phyloP scores from a whole-genome alignment of 2,329 filamentous ascomycete genomes.

The Venturia pyrina region DNA sequence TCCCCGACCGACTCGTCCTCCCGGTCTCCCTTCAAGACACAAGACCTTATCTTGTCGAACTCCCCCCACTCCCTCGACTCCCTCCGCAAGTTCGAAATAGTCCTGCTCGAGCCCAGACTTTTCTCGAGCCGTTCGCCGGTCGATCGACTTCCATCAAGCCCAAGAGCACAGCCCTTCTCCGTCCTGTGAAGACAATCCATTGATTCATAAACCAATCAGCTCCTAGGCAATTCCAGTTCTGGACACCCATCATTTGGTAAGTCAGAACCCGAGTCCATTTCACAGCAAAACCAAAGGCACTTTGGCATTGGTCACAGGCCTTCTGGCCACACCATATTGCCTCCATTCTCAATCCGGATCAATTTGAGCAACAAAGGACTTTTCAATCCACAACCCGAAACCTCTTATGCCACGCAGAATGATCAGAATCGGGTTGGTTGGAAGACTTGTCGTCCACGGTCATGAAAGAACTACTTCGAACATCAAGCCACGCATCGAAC shows the following conservation, averaged over 20 bases:
- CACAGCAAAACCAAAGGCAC: neutral
- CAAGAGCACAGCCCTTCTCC: neutral
- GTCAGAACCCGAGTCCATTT: neutral
- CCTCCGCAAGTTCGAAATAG: neutral
- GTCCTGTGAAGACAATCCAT: neutral
- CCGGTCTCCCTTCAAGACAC: neutral
- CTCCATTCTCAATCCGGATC: neutral
- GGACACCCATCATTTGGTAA: neutral
- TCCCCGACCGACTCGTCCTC: conserved; percentile 1
- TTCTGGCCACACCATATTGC: neutral
- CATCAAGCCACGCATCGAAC: neutral
- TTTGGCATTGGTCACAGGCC: neutral
- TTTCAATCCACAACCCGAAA: no score
- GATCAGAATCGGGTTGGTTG: neutral
- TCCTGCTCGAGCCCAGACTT: neutral
- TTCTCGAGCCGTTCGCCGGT: conserved; percentile 8
- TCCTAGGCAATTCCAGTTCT: neutral
- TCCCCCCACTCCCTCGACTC: neutral
- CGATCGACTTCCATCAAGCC: conserved; percentile 1
- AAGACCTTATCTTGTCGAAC: neutral
- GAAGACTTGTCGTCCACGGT: neutral
- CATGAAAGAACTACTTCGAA: neutral
- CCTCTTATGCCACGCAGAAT: neutral
- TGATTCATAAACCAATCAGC: neutral
- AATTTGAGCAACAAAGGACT: neutral